A percentile compares a stretch with the other conserved stretches of the same genome.
Conservation (phyloP, 2,329 filamentous ascomycete genomes). For the Aureobasidium mangrovei region DNA sequence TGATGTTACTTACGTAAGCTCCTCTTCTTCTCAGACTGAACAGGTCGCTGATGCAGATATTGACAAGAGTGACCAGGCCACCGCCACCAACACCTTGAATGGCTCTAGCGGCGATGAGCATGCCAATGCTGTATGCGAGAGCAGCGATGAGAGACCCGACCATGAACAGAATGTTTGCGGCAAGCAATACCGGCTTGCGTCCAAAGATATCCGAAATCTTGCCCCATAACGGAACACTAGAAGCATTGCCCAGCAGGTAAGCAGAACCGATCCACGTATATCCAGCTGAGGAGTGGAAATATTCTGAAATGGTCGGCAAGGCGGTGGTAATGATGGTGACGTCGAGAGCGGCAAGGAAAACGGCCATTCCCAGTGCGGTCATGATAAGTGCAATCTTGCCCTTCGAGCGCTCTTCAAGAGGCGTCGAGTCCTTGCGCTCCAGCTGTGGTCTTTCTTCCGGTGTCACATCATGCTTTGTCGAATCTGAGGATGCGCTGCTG, state of each 20-base stretch:
- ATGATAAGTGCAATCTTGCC: constrained; percentile 41
- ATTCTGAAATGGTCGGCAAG: constrained; percentile 49
- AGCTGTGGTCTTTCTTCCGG: constrained; percentile 18
- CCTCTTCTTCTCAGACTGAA: constrained; percentile 50
- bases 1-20: constrained; percentile 34
- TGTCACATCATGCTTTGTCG: not conserved
- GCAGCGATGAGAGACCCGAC: constrained; percentile 54
- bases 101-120: constrained; percentile 53
- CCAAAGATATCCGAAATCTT: constrained; percentile 61
- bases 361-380: constrained; percentile 42
- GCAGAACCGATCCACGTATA: constrained; percentile 48
- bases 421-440: constrained; percentile 16
- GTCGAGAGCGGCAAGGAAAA: constrained; percentile 53
- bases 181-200: constrained; percentile 52
- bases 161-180: constrained; percentile 54
- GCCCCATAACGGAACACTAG: constrained; percentile 50
- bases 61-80: constrained; percentile 54
- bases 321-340: constrained; percentile 57
- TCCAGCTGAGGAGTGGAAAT: constrained; percentile 42
- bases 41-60: constrained; percentile 55
- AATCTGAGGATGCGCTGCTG: constrained; percentile 10
- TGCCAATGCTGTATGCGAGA: constrained; percentile 48
- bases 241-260: constrained; percentile 42
- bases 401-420: constrained; percentile 23
- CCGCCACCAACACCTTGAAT: constrained; percentile 57